Evolutionary conservation across 495 filamentous ascomycete genomes (phyloP).

Genomic region (Chaetomidium leptoderma): DNA sequence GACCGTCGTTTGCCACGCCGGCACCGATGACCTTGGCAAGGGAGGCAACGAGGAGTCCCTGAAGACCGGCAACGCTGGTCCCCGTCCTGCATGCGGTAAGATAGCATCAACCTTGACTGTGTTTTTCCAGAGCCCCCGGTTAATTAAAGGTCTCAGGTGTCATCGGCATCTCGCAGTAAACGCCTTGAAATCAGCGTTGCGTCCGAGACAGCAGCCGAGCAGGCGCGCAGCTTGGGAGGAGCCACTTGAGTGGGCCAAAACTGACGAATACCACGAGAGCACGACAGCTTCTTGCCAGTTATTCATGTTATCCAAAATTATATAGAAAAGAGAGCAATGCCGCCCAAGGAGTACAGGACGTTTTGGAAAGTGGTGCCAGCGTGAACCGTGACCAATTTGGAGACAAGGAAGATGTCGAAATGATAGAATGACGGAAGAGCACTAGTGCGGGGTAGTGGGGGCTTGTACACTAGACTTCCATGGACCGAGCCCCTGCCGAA

Average conservation of each 20-base stretch:
- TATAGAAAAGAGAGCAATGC: not conserved
- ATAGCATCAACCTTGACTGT: slow-evolving; percentile 32
- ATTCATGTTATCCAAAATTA: not conserved
- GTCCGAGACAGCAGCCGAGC: not conserved
- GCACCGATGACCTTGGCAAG: slow-evolving; percentile 92
- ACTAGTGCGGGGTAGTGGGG: not conserved
- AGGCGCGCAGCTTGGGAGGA: too few relatives aligned
- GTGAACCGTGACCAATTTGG: not conserved
- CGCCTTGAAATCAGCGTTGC: not conserved
- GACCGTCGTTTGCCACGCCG: slow-evolving; percentile 89
- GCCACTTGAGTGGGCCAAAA: too few relatives aligned
- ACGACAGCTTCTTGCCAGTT: not conserved
- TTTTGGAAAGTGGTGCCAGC: too few relatives aligned
- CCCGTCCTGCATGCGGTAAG: slow-evolving; percentile 82
- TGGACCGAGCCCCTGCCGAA: too few relatives aligned
- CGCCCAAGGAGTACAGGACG: too few relatives aligned
- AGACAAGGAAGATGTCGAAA: not conserved
- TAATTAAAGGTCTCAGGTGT: slow-evolving; percentile 54
- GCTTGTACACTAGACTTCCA: too few relatives aligned
- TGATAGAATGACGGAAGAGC: not conserved
- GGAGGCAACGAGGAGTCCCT: slow-evolving; percentile 87
- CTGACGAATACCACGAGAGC: too few relatives aligned
- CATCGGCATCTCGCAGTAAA: slow-evolving; percentile 74
- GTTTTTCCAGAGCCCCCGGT: slow-evolving; percentile 5
- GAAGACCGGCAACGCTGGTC: slow-evolving; percentile 94